phyloP scores from a whole-genome alignment of 2,329 filamentous ascomycete genomes.

The Fusarium sp. region DNA sequence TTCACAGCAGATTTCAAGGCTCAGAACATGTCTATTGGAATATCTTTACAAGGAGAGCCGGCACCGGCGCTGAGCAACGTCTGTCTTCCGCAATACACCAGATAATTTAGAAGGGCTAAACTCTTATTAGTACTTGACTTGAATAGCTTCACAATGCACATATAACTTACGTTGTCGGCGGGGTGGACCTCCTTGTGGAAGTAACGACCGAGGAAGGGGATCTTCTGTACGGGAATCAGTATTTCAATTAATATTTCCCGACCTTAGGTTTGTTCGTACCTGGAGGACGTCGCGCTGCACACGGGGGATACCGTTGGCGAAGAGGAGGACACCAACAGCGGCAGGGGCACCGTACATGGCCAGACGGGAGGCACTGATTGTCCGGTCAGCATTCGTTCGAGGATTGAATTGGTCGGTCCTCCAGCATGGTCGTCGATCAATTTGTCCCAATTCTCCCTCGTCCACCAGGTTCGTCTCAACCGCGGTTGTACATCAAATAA shows the following conservation, averaged over 20 bases:
- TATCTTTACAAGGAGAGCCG: conserved; percentile 55
- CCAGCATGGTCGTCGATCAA: not conserved
- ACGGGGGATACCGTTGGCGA: conserved; percentile 70
- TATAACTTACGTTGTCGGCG: conserved; percentile 70
- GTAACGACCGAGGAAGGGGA: conserved; percentile 64
- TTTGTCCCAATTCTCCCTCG: not conserved
- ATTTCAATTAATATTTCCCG: not conserved
- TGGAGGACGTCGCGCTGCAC: conserved; percentile 69
- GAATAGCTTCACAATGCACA: not conserved
- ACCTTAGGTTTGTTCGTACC: conserved; percentile 51
- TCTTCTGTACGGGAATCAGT: conserved; percentile 58
- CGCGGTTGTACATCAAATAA: conserved; percentile 1
- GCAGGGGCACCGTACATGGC: conserved; percentile 69
- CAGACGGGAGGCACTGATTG: conserved; percentile 61
- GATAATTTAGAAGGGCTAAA: conserved; percentile 56
- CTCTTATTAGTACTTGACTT: conserved; percentile 38
- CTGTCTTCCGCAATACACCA: conserved; percentile 46
- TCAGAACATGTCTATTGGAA: conserved; percentile 52
- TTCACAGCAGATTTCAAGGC: conserved; percentile 44
- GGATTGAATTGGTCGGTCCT: not conserved
- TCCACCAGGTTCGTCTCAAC: not conserved
- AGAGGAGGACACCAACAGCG: conserved; percentile 69
- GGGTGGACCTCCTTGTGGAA: conserved; percentile 67
- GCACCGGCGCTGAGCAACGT: conserved; percentile 45
- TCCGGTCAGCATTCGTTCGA: conserved; percentile 25